Conservation (phyloP, 768 basidiomycete species). For the Hericium coralloides region DNA sequence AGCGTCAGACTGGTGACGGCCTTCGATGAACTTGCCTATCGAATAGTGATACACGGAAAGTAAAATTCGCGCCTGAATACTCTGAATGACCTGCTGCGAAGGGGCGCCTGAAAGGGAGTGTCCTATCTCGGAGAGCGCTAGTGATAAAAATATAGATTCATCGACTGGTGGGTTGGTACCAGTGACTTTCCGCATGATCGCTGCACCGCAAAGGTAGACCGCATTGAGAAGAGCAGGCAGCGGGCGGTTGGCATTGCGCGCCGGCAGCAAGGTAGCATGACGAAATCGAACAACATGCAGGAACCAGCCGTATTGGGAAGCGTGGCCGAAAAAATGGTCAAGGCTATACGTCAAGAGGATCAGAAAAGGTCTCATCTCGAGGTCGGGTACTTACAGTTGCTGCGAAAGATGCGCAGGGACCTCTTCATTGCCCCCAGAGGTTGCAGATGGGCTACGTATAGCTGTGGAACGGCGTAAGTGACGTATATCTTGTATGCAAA, state of each 20-base stretch:
- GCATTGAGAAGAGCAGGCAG: constrained; percentile 34
- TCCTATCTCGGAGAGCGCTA: constrained; percentile 40
- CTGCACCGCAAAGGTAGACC: constrained; percentile 28
- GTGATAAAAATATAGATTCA: constrained; percentile 35
- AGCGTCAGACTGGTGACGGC: constrained; percentile 21
- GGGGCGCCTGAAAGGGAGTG: constrained; percentile 22
- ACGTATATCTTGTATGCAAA: no score
- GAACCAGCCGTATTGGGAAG: constrained; percentile 58
- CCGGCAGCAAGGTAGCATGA: constrained; percentile 20
- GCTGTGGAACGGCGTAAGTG: background rate
- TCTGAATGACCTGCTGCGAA: constrained; percentile 28
- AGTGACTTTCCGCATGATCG: constrained; percentile 14
- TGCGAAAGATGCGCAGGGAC: constrained; percentile 4
- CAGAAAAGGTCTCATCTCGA: background rate
- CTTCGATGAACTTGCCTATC: constrained; percentile 21
- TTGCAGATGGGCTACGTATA: background rate
- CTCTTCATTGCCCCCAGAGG: constrained; percentile 6
- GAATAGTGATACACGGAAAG: constrained; percentile 23
- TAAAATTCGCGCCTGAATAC: constrained; percentile 25
- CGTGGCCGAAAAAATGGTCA: constrained; percentile 49
- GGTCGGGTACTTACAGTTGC: constrained; percentile 7
- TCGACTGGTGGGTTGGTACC: constrained; percentile 14
- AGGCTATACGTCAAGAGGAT: constrained; percentile 28
- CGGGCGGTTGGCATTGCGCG: constrained; percentile 20
- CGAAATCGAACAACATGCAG: constrained; percentile 42